These are phyloP conservation scores for Cetradonia linearis DNA, from an alignment of 495 filamentous ascomycete species.

Conservation along the genomic window DNA sequence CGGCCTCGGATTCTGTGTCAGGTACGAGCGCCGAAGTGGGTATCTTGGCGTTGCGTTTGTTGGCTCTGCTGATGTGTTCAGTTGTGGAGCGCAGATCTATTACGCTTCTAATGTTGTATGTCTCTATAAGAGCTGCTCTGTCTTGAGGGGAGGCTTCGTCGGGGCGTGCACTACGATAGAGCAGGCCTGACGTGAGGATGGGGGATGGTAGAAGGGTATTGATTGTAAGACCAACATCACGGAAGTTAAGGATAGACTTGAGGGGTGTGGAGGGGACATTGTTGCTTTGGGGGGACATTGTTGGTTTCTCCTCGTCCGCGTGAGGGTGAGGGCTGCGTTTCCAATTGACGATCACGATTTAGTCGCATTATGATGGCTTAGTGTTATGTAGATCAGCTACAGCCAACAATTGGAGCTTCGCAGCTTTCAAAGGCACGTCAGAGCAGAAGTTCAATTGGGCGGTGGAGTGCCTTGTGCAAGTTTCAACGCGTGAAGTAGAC, in stretches of 20 bases:
- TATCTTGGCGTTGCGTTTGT: constrained; percentile 42
- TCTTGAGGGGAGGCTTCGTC: constrained; percentile 65
- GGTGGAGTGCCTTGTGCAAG: not conserved
- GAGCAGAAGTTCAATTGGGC: not conserved
- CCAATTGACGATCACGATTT: not conserved
- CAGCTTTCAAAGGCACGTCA: not conserved
- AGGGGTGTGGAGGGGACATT: constrained; percentile 32
- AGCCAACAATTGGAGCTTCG: not conserved
- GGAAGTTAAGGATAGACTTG: constrained; percentile 67
- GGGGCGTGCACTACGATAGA: constrained; percentile 60
- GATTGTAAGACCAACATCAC: constrained; percentile 68
- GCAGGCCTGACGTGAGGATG: constrained; percentile 53
- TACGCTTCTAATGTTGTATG: constrained; percentile 56
- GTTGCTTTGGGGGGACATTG: not conserved
- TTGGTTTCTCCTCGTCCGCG: not conserved
- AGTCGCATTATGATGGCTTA: not conserved
- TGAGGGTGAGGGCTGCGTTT: not conserved
- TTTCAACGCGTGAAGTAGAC: no score
- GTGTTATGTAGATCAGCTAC: not conserved
- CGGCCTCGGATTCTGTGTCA: constrained; percentile 36
- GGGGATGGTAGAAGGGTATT: constrained; percentile 37
- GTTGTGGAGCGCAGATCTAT: constrained; percentile 73
- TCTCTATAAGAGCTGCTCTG: constrained; percentile 45
- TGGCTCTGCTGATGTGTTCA: constrained; percentile 60
- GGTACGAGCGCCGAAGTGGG: constrained; percentile 31